Percentiles rank a stretch among this genome's conserved stretches.
phyloP scores from a whole-genome alignment of 768 basidiomycete species.

The Termitomyces sp. region DNA sequence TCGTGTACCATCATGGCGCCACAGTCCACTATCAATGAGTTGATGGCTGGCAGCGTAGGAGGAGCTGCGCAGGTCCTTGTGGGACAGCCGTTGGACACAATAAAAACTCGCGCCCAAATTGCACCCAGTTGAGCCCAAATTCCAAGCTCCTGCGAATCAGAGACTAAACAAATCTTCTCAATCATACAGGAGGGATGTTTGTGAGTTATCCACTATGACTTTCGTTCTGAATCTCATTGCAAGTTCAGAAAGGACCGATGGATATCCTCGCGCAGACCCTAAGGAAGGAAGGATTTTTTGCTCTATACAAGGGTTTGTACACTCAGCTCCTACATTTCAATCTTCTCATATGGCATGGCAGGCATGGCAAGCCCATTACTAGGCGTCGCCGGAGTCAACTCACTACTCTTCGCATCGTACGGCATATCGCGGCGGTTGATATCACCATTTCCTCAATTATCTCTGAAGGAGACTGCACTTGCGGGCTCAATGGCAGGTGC shows the following conservation, averaged over 20 bases:
- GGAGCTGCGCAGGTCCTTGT: conserved; percentile 95
- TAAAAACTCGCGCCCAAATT: conserved; percentile 86
- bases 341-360: conserved; percentile 18
- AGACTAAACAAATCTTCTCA: neutral
- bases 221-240: neutral
- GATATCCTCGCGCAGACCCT: conserved; percentile 84
- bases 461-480: conserved; percentile 70
- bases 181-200: conserved; percentile 74
- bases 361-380: conserved; percentile 89
- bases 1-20: conserved; percentile 15
- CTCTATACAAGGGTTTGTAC: conserved; percentile 83
- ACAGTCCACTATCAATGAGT: conserved; percentile 68
- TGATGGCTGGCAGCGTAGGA: conserved; percentile 83
- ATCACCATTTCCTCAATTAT: conserved; percentile 84
- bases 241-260: conserved; percentile 79
- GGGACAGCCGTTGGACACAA: conserved; percentile 87
- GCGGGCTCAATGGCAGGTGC: conserved; percentile 95
- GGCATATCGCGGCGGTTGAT: conserved; percentile 75
- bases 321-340: neutral
- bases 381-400: conserved; percentile 95
- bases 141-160: neutral
- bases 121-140: conserved; percentile 59
- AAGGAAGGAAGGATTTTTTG: conserved; percentile 86
- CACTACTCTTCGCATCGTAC: conserved; percentile 89
- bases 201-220: conserved; percentile 38